phyloP scores from a whole-genome alignment of 768 basidiomycete genomes.

The Gymnopilus junonius region DNA sequence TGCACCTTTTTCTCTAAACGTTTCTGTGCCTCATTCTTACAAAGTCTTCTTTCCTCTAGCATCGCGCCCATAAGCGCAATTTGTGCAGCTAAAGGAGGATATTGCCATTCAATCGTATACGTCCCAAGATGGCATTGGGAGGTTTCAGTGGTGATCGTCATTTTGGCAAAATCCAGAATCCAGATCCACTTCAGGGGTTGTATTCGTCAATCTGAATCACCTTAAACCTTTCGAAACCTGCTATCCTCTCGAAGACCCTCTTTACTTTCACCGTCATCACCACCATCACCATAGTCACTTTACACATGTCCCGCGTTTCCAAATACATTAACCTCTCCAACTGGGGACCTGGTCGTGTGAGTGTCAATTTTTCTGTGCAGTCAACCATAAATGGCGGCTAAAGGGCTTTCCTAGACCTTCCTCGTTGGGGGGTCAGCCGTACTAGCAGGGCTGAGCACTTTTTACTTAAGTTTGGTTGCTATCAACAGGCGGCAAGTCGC shows the following conservation, averaged over 20 bases:
- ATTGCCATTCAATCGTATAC: too few species aligned
- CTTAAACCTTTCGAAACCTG: not conserved
- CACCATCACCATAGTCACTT: not conserved
- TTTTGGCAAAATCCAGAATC: too few species aligned
- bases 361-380: not conserved
- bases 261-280: not conserved
- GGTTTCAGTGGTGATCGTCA: not conserved
- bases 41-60: not conserved
- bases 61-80: not conserved
- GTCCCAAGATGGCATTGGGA: not conserved
- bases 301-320: not conserved
- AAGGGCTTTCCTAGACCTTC: conserved; percentile 24
- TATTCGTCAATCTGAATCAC: not conserved
- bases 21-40: not conserved
- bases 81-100: too few species aligned
- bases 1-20: not conserved
- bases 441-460: conserved; percentile 29
- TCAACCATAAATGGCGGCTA: not conserved
- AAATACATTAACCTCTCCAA: conserved; percentile 3
- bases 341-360: conserved; percentile 21
- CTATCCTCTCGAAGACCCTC: not conserved
- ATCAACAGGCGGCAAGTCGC: conserved; percentile 31
- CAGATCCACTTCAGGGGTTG: not conserved
- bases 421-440: conserved; percentile 33
- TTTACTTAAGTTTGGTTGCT: conserved; percentile 32